Evolutionary conservation across 129 eudicot genomes (phyloP).

Genomic region (Artemisia annua): DNA sequence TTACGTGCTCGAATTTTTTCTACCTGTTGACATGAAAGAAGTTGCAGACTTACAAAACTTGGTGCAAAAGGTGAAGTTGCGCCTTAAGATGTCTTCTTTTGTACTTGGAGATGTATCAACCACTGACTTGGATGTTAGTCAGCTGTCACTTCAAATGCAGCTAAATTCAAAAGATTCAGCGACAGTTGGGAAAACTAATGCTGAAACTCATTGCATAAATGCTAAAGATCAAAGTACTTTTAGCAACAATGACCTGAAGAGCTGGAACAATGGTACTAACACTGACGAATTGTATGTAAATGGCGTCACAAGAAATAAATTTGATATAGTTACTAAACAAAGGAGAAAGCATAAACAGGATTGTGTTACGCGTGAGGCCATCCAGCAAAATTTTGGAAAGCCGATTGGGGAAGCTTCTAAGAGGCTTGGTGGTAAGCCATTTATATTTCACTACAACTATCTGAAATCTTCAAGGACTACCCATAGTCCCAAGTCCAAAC

Average conservation of each 20-base stretch:
- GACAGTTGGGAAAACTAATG: neutral
- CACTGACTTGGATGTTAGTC: neutral
- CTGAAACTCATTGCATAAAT: neutral
- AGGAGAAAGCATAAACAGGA: neutral
- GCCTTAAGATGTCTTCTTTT: neutral
- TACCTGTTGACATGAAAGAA: slow-evolving; percentile 4
- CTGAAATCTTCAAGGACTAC: no score
- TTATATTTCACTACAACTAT: no score
- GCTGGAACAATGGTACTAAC: neutral
- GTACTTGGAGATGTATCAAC: neutral
- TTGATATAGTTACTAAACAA: neutral
- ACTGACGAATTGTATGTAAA: neutral
- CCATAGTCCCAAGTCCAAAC: no score
- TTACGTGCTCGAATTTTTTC: slow-evolving; percentile 11
- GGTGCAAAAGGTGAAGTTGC: slow-evolving; percentile 16
- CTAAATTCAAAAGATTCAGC: neutral
- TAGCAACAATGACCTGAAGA: slow-evolving; percentile 3
- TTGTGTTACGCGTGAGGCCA: neutral
- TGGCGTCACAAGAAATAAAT: neutral
- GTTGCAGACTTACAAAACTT: neutral
- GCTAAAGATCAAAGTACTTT: neutral
- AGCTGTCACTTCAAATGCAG: neutral
- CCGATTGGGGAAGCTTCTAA: neutral
- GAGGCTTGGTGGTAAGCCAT: neutral
- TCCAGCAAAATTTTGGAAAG: neutral